Evolutionary conservation across 78 protist species (phyloP).

Genomic region (Dictyostelium purpureum): DNA sequence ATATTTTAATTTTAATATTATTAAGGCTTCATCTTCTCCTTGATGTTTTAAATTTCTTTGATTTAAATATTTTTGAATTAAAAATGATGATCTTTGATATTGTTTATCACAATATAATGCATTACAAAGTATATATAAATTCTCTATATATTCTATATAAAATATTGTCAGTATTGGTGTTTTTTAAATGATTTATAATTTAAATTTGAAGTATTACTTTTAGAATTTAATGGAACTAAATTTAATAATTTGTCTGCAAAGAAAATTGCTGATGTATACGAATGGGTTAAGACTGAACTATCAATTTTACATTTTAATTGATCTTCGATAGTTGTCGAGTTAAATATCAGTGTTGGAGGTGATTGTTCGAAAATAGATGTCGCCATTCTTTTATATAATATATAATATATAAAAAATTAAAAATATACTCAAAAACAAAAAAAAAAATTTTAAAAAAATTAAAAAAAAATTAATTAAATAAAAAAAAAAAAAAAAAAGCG

Average conservation of each 20-base stretch:
- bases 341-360: background rate
- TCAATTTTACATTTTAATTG: background rate
- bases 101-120: constrained; percentile 56
- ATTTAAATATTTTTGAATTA: constrained; percentile 16
- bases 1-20: constrained; percentile 2
- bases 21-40: background rate
- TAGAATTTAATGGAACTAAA: background rate
- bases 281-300: background rate
- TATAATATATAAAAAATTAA: too few relatives aligned
- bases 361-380: background rate
- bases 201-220: background rate
- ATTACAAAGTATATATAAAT: constrained; percentile 25
- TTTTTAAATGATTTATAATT: too few relatives aligned
- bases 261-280: constrained; percentile 23
- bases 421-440: too few relatives aligned
- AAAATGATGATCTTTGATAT: constrained; percentile 36
- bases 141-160: constrained; percentile 23
- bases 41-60: background rate
- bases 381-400: too few relatives aligned
- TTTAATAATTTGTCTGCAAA: constrained; percentile 61
- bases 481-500: too few relatives aligned
- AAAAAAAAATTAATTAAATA: too few relatives aligned
- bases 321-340: background rate
- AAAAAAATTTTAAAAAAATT: too few relatives aligned
- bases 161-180: background rate